Evolutionary conservation across 208 protist species (phyloP).

Genomic region (Trypanosoma grayi): DNA sequence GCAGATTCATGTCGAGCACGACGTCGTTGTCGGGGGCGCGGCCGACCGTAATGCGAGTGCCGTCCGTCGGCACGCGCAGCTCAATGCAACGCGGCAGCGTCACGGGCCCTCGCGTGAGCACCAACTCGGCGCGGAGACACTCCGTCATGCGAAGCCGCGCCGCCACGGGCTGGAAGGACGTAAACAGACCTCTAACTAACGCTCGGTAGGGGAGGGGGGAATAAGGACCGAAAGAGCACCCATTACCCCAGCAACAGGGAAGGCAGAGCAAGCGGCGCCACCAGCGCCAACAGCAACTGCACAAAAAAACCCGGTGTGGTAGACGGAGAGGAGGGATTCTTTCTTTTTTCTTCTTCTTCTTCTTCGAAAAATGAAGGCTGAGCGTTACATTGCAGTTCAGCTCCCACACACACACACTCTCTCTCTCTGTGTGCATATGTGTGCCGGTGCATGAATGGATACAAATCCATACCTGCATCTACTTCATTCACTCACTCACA

Average conservation of each 20-base stretch:
- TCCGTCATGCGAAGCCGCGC: slow-evolving; percentile 9
- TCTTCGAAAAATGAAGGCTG: no score
- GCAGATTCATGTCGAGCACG: slow-evolving; percentile 60
- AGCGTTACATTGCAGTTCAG: neutral
- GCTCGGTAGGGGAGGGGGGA: neutral
- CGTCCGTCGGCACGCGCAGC: slow-evolving; percentile 38
- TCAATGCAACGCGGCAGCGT: slow-evolving; percentile 40
- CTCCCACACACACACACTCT: neutral
- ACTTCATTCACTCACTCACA: neutral
- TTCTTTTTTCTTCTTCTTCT: no score
- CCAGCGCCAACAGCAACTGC: no score
- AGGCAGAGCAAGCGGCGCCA: no score
- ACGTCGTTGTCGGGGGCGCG: slow-evolving; percentile 51
- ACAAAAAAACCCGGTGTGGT: no score
- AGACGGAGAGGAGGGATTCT: no score
- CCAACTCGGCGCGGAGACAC: slow-evolving; percentile 29
- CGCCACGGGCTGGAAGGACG: neutral
- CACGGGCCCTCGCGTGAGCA: slow-evolving; percentile 61
- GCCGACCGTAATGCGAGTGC: slow-evolving; percentile 59
- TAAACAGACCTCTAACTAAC: neutral
- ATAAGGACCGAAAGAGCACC: neutral
- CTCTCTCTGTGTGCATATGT: neutral
- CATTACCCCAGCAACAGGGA: no score
- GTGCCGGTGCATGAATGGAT: no score
- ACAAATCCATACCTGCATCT: no score